Evolutionary conservation across 805 yeast species (phyloP), one percentile per base, ranked within the genome.

Genomic region (Isabelozyma heimii): DNA sequence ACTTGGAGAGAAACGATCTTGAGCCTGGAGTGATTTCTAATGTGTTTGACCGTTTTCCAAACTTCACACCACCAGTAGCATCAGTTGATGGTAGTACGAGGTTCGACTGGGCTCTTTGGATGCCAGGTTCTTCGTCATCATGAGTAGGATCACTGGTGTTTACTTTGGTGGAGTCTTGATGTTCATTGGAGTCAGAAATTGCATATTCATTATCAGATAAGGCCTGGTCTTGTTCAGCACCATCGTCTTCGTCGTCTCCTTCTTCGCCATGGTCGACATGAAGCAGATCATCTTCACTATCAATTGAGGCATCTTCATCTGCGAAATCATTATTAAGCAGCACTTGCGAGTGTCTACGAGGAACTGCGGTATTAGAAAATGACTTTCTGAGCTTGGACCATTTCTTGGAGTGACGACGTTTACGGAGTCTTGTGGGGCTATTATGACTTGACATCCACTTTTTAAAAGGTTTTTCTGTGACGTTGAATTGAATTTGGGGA

Each of bases 41-140:
- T 0, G 85, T 80, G 51, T 73, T 76, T 10, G 83, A 72, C 52
- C 83, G 65, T 49, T 76, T 74, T 28, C 59, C 55, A 37, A 66
- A 68, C 50, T 69, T 77, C 44, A 52, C 51, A 5, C 70, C 73
- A 33, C 65, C 67, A 15, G 69, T 65, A 33, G 63, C 64, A 50
- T 74, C 72, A 2, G 62, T 43, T 20, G 75, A 62, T 17, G 72
- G 70, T 15, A 66, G 40, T 44, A 62, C 69, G 9, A 73, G 50
- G 46, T 73, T 56, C 0, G 80, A 69, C 35, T 60, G 66, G 4
- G 70, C 67, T 46, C 67, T 53, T 39, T 45, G 47, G 3, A 65
- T 43, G 2, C 42, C 44, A 1, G 27, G 27, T 12, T 48, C 55
- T 17, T 63, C 67, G 13, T 49, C 55, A 1, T 33, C 44, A 13